Conservation (phyloP, 192 early-diverging fungal genomes). For the Phlyctochytrium arcticum region DNA sequence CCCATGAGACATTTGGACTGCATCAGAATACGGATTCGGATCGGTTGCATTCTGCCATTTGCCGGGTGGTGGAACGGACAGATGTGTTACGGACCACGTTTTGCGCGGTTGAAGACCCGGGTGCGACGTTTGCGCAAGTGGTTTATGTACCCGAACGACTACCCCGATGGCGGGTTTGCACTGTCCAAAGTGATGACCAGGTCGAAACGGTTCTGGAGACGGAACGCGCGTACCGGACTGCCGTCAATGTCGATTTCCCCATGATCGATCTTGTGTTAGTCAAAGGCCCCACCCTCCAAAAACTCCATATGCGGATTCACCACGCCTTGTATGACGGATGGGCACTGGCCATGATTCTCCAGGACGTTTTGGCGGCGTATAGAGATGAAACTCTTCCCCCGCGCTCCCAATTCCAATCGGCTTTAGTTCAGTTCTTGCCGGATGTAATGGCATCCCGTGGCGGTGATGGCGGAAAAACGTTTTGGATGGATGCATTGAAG, state of each 20-base stretch:
- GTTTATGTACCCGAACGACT: neutral
- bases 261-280: neutral
- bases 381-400: neutral
- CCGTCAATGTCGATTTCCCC: neutral
- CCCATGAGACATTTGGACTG: neutral
- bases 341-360: slow-evolving; percentile 14
- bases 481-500: neutral
- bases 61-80: neutral
- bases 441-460: neutral
- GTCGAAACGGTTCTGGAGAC: neutral
- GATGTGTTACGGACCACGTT: slow-evolving; percentile 23
- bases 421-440: neutral
- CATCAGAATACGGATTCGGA: neutral
- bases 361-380: slow-evolving; percentile 8
- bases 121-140: neutral
- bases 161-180: neutral
- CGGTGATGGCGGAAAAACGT: neutral
- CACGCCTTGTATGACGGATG: slow-evolving; percentile 7
- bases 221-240: neutral
- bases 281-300: neutral
- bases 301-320: slow-evolving; percentile 1
- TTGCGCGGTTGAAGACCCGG: neutral
- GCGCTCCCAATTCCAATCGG: neutral
- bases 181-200: neutral
- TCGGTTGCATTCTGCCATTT: neutral